Evolutionary conservation across 345 rosid species (phyloP), one percentile per base, ranked within the genome.

Genomic region (Populus pruinosa): DNA sequence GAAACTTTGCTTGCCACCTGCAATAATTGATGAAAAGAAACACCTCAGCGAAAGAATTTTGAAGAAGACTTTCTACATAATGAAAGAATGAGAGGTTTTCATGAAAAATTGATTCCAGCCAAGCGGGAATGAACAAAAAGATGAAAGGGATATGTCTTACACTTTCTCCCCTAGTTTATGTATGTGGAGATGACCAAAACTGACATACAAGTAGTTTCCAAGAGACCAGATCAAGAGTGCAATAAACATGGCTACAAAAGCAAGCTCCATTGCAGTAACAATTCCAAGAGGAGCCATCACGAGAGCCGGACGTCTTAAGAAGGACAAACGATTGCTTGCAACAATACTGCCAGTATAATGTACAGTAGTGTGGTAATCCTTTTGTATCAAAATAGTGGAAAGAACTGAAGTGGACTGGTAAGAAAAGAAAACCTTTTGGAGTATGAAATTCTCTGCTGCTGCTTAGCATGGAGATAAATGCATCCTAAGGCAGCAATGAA

Each of bases 281-380:
- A 87, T 90, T 31, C 94, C 97, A 12, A 90, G 77, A 66, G 93
- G 94, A 61, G 85, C 83, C 88, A 84, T 85, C 38, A 92, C 93
- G 36, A 88, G 76, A 71, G 86, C 82, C 31, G 92, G 91, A 0
- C 77, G 75, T 59, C 65, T 77, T 72, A 66, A 67, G 67, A 67
- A 70, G 33, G 65, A 41, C 39, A 79, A 50, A 16, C 68, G 27
- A 35, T 38, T 67, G 16, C 49, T 67, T 35, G 49, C 6, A 4
- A 49, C 61, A 18, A 0, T 25, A 23, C 73, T 67, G 31, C 5
- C 20, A 44, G 41, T 75, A 41, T 33, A 74, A 2, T 44, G 20
- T 23, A 17, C 8, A 41, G 8, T 8, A 17, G 25, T 50, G 21
- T 3, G 5, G 5, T 70, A 4, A 25, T 49, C 6, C 38, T 5